Base-by-base conservation (phyloP, 202 grass and related monocot genomes). In the Sporobolus alterniflorus region DNA sequence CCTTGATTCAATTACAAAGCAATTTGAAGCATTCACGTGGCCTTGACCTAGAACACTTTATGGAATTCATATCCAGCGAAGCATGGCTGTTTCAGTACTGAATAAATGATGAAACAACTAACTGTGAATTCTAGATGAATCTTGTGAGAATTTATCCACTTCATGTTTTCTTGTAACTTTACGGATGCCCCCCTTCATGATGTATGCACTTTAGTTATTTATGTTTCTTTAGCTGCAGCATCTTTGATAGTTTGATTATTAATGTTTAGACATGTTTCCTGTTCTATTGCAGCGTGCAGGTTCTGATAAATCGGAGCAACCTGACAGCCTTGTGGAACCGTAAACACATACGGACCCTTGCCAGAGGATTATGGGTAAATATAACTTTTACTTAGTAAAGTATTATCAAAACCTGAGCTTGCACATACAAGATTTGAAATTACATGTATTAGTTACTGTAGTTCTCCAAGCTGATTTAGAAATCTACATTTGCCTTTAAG, bases 261-360 rank as follows among this genome's bases (percentile, higher is more conserved):
- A 17, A 30, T 73, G 59, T 63, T 69, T 49, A 33, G 60, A 46
- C n/a, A 16, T 63, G 6, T 69, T 31, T 1, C 15, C 46, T 78
- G 8, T 83, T 7, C 55, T 80, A 14, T 87, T 80, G 80, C 84
- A 90, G 89, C 69, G 80, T 59, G 46, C 8, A 80, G 64, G 22
- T 83, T 79, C 52, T 75, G 60, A 49, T 36, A 83, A 83, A 66
- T 54, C 44, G 41, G 80, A 52, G n/a, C 75, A 90, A 39, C 46
- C 56, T 57, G 68, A 62, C 67, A 83, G 29, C 4, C 49, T 44
- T 71, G 12, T 83, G 74, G 63, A 87, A 9, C 75, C 76, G 69
- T 80, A 77, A 84, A 69, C 43, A 59, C 44, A 25, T 75, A 15
- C 69, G 13, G 70, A 55, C 1, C 13, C 65, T 26, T 24, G 32